Base-by-base conservation (phyloP, 78 protist species). In the Dictyostelium purpureum region DNA sequence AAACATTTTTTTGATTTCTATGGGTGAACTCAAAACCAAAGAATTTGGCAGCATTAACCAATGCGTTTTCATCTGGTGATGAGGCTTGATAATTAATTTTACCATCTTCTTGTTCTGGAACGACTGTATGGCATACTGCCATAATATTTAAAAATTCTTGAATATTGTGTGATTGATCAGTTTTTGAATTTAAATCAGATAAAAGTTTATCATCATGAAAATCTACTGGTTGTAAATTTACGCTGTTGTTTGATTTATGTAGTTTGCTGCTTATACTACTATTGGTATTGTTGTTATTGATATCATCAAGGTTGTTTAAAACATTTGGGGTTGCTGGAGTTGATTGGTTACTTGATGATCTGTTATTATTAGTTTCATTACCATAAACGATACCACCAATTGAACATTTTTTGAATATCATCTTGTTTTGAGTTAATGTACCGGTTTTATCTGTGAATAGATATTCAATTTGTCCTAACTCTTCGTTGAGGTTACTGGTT, bases 11-110 rank as follows among this genome's bases (percentile, higher is more conserved):
- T 4, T 19, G 16, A 9, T 19, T 57, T 11, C 87, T 3, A 43
- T 38, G 56, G 6, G 37, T 61, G 37, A 77, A 77, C 1, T 56
- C 45, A 19, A 75, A 85, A 28, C 91, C 91, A 24, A 85, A 43
- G 31, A 38, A 24, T 54, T 71, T 69, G 26, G 91, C 57, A 1
- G 91, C 95, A 51, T 69, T 61, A 21, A 97, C 97, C 1, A 98
- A 61, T 24, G 99, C 99, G 12, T 19, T 77, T 63, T 98, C 99
- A 87, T 98, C 98, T 7, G 99, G 99, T 63, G 99, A 97, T 18
- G 98, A 42, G 0, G 98, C 98, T 16, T 96, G 95, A 77, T 95
- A 97, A 35, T 31, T 24, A 33, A 82, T 33, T 12, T 73, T 69
- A 77, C 83, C 73, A 2, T 52, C 28, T 83, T 87, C 42, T 24